A percentile compares a stretch with the other conserved stretches of the same genome.
Evolutionary conservation across 2,329 filamentous ascomycete species (phyloP).

Genomic region (Podosphaera fusca): DNA sequence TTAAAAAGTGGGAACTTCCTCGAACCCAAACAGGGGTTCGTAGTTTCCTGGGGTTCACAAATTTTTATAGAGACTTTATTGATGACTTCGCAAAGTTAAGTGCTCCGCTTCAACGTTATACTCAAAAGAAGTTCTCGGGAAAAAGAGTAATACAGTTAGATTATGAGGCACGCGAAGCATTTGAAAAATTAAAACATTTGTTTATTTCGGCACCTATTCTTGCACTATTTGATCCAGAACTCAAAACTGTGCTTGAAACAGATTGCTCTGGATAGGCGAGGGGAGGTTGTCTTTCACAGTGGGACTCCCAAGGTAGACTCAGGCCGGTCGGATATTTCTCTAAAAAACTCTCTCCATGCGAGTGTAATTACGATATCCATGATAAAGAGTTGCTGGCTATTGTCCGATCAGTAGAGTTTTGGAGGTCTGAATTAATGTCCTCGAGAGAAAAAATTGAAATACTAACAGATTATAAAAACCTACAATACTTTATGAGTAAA

Average conservation of each 20-base stretch:
- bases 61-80: not conserved
- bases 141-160: not conserved
- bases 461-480: too few species aligned
- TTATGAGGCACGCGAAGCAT: not conserved
- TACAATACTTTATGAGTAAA: too few species aligned
- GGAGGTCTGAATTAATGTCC: not conserved
- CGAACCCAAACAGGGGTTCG: too few species aligned
- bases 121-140: not conserved
- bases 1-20: not conserved
- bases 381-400: not conserved
- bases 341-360: not conserved
- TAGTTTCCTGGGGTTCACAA: not conserved
- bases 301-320: not conserved
- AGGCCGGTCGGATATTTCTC: not conserved
- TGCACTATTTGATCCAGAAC: not conserved
- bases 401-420: not conserved
- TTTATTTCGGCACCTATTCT: not conserved
- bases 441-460: too few species aligned
- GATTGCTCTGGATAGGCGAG: not conserved
- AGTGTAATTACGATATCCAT: too few species aligned
- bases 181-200: not conserved
- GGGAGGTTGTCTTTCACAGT: not conserved
- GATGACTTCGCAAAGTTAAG: not conserved
- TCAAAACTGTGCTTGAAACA: not conserved
- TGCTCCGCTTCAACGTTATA: not conserved